These are phyloP conservation scores for Plasmodium vivax DNA, from an alignment of 169 alveolate genomes.

Conservation along the genomic window DNA sequence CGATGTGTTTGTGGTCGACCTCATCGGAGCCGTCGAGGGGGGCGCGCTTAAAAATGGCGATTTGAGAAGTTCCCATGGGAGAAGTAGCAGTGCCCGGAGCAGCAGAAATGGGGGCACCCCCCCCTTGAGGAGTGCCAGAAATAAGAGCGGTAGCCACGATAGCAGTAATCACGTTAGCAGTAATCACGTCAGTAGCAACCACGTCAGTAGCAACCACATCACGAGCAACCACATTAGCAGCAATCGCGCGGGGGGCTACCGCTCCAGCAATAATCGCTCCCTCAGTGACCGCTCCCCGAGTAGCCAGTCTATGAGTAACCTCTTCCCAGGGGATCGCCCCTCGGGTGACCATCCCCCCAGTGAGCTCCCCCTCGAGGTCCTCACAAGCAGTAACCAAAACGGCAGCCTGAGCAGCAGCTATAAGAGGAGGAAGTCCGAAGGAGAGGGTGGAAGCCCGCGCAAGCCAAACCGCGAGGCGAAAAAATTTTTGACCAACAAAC, in stretches of 20 bases:
- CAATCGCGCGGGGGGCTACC: neutral
- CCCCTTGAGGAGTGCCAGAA: neutral
- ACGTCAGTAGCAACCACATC: neutral
- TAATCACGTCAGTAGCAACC: neutral
- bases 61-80: neutral
- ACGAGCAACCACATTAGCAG: neutral
- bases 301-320: neutral
- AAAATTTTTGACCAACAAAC: neutral
- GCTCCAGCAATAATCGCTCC: neutral
- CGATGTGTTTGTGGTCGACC: neutral
- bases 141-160: neutral
- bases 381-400: neutral
- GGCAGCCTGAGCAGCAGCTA: neutral
- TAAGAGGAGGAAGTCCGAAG: neutral
- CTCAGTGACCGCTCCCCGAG: neutral
- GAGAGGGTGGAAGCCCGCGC: neutral
- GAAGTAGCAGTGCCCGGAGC: neutral
- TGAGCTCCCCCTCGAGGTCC: neutral
- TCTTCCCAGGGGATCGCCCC: neutral
- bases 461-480: neutral
- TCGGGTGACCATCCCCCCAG: neutral
- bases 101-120: neutral
- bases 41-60: neutral
- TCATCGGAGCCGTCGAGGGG: neutral
- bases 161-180: neutral